Evolutionary conservation across 305 asterid genomes (phyloP).

Genomic region (Fraxinus ornus): DNA sequence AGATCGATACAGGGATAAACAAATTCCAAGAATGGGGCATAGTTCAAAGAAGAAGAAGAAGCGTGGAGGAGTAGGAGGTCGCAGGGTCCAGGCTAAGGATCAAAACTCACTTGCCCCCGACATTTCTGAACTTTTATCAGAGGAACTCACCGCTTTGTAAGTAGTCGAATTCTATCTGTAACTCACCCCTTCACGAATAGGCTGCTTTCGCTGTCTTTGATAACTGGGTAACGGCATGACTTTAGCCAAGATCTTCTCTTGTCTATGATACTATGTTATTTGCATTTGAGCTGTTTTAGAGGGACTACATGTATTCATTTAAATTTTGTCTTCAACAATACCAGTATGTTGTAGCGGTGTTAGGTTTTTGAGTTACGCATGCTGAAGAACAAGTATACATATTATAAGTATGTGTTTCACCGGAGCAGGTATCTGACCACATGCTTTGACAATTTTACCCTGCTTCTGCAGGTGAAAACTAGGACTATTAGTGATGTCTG

Average conservation of each 20-base stretch:
- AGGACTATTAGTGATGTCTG: neutral
- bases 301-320: neutral
- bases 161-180: neutral
- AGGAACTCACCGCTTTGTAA: slow-evolving; percentile 89
- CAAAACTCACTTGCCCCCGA: slow-evolving; percentile 49
- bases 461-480: neutral
- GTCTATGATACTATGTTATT: neutral
- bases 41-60: slow-evolving; percentile 81
- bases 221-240: neutral
- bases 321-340: neutral
- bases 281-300: neutral
- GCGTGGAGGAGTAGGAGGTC: slow-evolving; percentile 46
- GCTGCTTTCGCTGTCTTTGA: neutral
- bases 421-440: neutral
- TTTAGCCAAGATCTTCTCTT: neutral
- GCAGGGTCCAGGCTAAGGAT: slow-evolving; percentile 65
- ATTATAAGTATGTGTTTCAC: neutral
- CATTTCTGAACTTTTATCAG: slow-evolving; percentile 58
- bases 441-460: neutral
- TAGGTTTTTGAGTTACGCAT: neutral
- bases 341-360: neutral
- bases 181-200: neutral
- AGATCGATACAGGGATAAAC: neutral
- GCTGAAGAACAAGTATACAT: neutral
- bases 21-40: slow-evolving; percentile 53